Base-by-base conservation (phyloP, 176 grass and related monocot genomes). In the Cenchrus americanus region DNA sequence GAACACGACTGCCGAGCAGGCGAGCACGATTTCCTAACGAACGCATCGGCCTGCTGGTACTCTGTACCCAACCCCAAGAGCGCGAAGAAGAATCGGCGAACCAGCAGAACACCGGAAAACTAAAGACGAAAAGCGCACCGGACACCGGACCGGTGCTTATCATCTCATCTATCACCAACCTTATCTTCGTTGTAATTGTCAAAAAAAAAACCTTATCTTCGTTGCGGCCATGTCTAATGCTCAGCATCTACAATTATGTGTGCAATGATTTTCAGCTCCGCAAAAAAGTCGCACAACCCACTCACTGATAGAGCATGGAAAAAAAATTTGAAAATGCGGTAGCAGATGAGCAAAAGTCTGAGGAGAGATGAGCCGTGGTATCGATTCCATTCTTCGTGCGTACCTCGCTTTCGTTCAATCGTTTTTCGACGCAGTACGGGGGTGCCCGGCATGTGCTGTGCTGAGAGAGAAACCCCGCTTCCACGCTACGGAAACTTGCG, bases 321-420 rank as follows among this genome's bases (percentile, higher is more conserved):
- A 44, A 44, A 8, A 7, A 43, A 43, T 44, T 44, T 0, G 43
- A 15, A 52, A 44, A 15, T 21, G 66, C 7, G 47, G 14, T 44
- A 30, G 21, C 52, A 49, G 52, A 62, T 17, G n/a, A 66, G 57
- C 26, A 71, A 72, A 70, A 46, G 2, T 1, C 1, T 17, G 26
- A 43, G 5, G 32, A 24, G 15, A 72, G 19, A 62, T 34, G 7
- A 32, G 47, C 52, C 74, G n/a, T 26, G 21, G 75, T 0, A 88
- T 84, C 80, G 73, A 77, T 88, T 75, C 75, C 75, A 60, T 84
- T 50, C 81, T 80, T 80, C 77, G 46, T 24, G 0, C 12, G 37
- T 40, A 19, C 47, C 10, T 18, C 27, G 23, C 65, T 52, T 54
- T 70, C 43, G 43, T 44, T 44, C 6, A 44, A 44, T 44, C 17